These are phyloP conservation scores for Boletales sp. DNA, from an alignment of 768 basidiomycete genomes.

Conservation along the genomic window DNA sequence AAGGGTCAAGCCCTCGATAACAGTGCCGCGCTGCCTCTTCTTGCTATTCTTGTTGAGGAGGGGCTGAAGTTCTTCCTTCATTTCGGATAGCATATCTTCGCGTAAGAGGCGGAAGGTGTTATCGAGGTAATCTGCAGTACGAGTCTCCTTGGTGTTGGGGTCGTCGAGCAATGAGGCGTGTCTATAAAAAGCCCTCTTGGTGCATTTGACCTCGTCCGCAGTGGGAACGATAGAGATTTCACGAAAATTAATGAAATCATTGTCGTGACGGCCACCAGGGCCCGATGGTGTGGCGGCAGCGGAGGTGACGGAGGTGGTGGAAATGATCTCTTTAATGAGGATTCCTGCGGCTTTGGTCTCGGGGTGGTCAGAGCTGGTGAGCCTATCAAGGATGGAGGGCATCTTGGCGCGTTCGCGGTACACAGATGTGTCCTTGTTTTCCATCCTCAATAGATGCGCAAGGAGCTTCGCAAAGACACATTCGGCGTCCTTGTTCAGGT, in stretches of 20 bases:
- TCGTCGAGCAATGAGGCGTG: constrained; percentile 43
- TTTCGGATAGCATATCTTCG: constrained; percentile 59
- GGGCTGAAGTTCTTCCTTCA: constrained; percentile 53
- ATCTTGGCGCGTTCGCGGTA: constrained; percentile 40
- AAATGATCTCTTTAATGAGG: constrained; percentile 39
- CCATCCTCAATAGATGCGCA: constrained; percentile 42
- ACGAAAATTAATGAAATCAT: constrained; percentile 60
- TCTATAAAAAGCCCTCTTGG: constrained; percentile 46
- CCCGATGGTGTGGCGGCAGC: constrained; percentile 17
- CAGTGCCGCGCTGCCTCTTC: constrained; percentile 36
- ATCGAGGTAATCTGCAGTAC: constrained; percentile 52
- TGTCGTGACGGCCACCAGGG: constrained; percentile 69
- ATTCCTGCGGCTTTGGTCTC: constrained; percentile 30
- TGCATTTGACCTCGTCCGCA: constrained; percentile 50
- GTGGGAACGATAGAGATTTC: constrained; percentile 63
- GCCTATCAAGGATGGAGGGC: constrained; percentile 23
- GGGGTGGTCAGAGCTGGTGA: constrained; percentile 21
- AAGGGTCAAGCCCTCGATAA: constrained; percentile 37
- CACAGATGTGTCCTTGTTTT: constrained; percentile 29
- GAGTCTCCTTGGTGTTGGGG: constrained; percentile 32
- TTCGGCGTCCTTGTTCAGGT: constrained; percentile 34
- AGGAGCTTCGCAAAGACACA: constrained; percentile 47
- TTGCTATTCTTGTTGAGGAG: constrained; percentile 35
- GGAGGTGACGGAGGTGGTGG: constrained; percentile 22
- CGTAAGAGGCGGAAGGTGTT: constrained; percentile 64